Evolutionary conservation across 2,329 filamentous ascomycete species (phyloP).

Genomic region (Blumeria graminis): DNA sequence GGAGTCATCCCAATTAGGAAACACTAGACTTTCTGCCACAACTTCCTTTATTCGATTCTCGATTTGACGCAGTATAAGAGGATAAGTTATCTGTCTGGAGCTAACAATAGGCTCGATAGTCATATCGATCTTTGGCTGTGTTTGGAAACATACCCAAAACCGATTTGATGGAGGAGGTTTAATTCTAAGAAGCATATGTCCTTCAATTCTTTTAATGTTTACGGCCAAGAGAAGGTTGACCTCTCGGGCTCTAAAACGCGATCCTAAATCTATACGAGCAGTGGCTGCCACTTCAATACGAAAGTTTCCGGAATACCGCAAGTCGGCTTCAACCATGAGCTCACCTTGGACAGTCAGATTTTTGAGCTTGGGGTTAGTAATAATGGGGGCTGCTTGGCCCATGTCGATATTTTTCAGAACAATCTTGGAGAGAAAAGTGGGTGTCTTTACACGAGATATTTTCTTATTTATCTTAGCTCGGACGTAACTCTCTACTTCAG

Average conservation of each 20-base stretch:
- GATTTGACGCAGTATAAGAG: conserved; percentile 73
- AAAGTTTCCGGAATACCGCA: conserved; percentile 76
- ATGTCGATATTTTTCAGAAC: conserved; percentile 64
- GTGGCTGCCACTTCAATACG: conserved; percentile 80
- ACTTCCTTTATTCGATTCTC: conserved; percentile 90
- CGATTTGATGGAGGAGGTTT: conserved; percentile 92
- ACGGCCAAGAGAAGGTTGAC: conserved; percentile 75
- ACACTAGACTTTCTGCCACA: conserved; percentile 70
- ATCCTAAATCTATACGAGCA: conserved; percentile 70
- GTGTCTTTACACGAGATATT: conserved; percentile 79
- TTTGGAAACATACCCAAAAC: conserved; percentile 85
- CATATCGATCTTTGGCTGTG: conserved; percentile 83
- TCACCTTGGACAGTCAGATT: conserved; percentile 85
- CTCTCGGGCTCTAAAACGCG: conserved; percentile 71
- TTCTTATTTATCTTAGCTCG: conserved; percentile 83
- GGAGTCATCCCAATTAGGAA: conserved; percentile 88
- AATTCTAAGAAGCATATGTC: conserved; percentile 62
- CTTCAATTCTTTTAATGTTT: conserved; percentile 62
- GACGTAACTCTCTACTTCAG: conserved; percentile 55
- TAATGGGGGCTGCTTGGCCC: conserved; percentile 64
- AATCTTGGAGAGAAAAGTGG: conserved; percentile 68
- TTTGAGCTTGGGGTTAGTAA: conserved; percentile 70
- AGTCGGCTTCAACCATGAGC: conserved; percentile 62
- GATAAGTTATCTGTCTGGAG: conserved; percentile 84
- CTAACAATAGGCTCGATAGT: conserved; percentile 91